These are phyloP conservation scores for Magnaporthales sp. DNA, from an alignment of 2,329 filamentous ascomycete species.

Conservation along the genomic window DNA sequence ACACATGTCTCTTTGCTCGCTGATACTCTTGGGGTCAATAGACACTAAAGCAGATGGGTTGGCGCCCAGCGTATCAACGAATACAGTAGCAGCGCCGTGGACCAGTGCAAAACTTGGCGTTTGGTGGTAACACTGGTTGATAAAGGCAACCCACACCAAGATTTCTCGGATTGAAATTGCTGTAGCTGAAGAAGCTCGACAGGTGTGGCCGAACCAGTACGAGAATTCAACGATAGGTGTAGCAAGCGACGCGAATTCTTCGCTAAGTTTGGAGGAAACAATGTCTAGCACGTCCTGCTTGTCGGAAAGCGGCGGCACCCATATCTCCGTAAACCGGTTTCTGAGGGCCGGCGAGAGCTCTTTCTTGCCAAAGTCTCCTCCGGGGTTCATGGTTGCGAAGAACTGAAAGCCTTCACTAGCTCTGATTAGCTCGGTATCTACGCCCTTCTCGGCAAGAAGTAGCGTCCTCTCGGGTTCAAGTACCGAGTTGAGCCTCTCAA, in stretches of 20 bases:
- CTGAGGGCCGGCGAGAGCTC: conserved; percentile 90
- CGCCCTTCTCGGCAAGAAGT: conserved; percentile 87
- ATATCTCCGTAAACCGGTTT: conserved; percentile 98
- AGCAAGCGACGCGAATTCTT: conserved; percentile 48
- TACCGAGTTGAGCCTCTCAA: conserved; percentile 94
- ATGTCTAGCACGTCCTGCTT: conserved; percentile 83
- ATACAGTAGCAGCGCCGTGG: conserved; percentile 91
- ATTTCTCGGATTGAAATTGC: conserved; percentile 88
- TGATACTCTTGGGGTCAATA: conserved; percentile 59
- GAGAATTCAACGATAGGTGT: conserved; percentile 75
- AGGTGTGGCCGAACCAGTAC: conserved; percentile 82
- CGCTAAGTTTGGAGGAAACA: conserved; percentile 62
- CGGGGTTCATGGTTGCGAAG: conserved; percentile 97
- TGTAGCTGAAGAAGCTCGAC: conserved; percentile 65
- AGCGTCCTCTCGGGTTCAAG: conserved; percentile 82
- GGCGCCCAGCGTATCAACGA: conserved; percentile 88
- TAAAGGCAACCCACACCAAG: conserved; percentile 86
- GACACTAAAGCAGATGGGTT: conserved; percentile 86
- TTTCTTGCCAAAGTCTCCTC: conserved; percentile 96
- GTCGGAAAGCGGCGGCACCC: conserved; percentile 84
- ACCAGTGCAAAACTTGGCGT: conserved; percentile 44
- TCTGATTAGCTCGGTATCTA: conserved; percentile 69
- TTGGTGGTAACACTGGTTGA: conserved; percentile 54
- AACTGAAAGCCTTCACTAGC: conserved; percentile 83
- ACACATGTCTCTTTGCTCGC: conserved; percentile 63